Percentiles rank a stretch among this genome's conserved stretches.
Conservation (phyloP, 2,329 filamentous ascomycete species). For the Neurospora crassa region DNA sequence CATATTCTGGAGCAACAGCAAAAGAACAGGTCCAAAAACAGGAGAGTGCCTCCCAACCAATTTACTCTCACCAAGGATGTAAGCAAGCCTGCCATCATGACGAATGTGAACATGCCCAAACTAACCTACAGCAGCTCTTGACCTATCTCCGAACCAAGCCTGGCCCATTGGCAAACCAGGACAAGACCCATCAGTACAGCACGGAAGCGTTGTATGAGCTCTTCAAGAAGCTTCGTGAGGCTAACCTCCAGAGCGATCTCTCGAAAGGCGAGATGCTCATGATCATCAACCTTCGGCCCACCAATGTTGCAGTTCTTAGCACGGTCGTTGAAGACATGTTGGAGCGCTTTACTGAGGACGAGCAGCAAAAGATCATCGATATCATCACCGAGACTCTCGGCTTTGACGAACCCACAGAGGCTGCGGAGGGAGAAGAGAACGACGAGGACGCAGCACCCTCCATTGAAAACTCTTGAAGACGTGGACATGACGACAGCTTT, state of each 20-base stretch:
- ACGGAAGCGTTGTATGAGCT: slow-evolving; percentile 42
- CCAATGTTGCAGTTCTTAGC: slow-evolving; percentile 46
- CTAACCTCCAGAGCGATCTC: slow-evolving; percentile 41
- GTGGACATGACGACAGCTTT: slow-evolving; percentile 8
- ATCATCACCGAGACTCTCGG: slow-evolving; percentile 51
- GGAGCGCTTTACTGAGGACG: slow-evolving; percentile 46
- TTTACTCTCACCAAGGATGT: slow-evolving; percentile 58
- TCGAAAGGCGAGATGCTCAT: slow-evolving; percentile 61
- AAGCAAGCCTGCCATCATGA: slow-evolving; percentile 14
- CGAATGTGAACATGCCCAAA: slow-evolving; percentile 20
- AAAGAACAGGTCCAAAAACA: slow-evolving; percentile 40
- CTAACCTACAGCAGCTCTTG: slow-evolving; percentile 31
- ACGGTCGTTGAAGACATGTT: slow-evolving; percentile 57
- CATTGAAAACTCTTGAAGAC: slow-evolving; percentile 25
- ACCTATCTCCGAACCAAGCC: slow-evolving; percentile 48
- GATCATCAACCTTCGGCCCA: slow-evolving; percentile 57
- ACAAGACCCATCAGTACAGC: slow-evolving; percentile 36
- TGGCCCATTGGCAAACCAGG: slow-evolving; percentile 45
- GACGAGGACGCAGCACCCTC: slow-evolving; percentile 18
- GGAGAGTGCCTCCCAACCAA: slow-evolving; percentile 45
- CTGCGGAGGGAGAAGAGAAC: slow-evolving; percentile 25
- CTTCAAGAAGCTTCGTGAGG: slow-evolving; percentile 36
- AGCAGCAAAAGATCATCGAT: slow-evolving; percentile 48
- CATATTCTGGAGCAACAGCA: slow-evolving; percentile 50
- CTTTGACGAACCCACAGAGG: slow-evolving; percentile 28